Percentiles rank a stretch among this genome's conserved stretches.
These are phyloP conservation scores for Phanerodontia chrysosporium DNA, from an alignment of 768 basidiomycete species.

Conservation along the genomic window DNA sequence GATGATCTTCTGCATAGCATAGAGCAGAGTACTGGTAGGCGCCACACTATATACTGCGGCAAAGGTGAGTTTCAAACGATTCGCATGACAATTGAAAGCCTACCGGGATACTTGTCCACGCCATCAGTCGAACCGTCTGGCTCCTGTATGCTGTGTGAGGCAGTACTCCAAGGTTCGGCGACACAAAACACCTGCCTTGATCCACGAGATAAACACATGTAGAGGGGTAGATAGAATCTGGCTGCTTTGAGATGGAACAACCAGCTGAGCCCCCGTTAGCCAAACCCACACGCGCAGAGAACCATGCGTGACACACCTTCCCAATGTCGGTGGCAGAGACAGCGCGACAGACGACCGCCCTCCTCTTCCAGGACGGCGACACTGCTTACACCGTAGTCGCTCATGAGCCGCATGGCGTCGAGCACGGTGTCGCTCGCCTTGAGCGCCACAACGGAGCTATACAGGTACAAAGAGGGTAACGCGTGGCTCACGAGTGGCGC, in stretches of 20 bases:
- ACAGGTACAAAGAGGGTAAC: slow-evolving; percentile 63
- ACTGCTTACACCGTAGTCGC: slow-evolving; percentile 80
- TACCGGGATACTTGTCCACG: slow-evolving; percentile 74
- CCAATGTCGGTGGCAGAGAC: slow-evolving; percentile 83
- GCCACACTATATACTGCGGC: slow-evolving; percentile 71
- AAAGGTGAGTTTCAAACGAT: too few species aligned
- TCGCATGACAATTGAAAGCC: too few species aligned
- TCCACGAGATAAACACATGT: slow-evolving; percentile 62
- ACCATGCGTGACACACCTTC: slow-evolving; percentile 39
- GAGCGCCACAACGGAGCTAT: slow-evolving; percentile 58
- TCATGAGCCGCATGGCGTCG: slow-evolving; percentile 84
- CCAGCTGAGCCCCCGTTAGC: slow-evolving; percentile 44
- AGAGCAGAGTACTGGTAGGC: slow-evolving; percentile 57
- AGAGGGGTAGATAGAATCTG: slow-evolving; percentile 68
- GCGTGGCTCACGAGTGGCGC: slow-evolving; percentile 53
- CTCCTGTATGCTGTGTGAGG: slow-evolving; percentile 34
- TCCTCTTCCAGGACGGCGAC: slow-evolving; percentile 73
- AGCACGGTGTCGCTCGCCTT: slow-evolving; percentile 59
- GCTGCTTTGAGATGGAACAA: slow-evolving; percentile 78
- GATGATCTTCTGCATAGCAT: slow-evolving; percentile 75
- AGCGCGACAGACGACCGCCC: slow-evolving; percentile 57
- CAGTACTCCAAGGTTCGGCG: not conserved
- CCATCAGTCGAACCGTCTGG: slow-evolving; percentile 78
- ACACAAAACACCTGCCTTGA: slow-evolving; percentile 49
- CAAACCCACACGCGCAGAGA: not conserved